Base-by-base conservation (phyloP, 371 early-diverging fungal genomes). In the Actinomortierella ambigua region DNA sequence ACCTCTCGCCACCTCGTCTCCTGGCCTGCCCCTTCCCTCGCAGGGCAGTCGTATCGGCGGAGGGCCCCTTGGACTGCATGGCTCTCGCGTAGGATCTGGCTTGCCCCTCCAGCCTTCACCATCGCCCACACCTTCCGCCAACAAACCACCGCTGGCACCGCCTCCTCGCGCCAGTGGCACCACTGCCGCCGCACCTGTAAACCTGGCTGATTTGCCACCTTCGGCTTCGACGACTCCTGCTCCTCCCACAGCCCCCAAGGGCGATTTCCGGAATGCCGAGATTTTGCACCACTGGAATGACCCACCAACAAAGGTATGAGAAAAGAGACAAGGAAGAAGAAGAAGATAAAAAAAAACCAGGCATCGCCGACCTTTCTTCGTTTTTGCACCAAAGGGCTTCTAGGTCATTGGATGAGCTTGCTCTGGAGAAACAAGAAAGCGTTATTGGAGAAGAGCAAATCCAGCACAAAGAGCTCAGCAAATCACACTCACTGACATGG, bases 221-320 rank as follows among this genome's bases (percentile, higher is more conserved):
- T 34, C 34, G 11, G 34, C 34, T 34, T 34, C 42, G 8, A 54
- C 52, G 1, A 60, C 47, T 3, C 39, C 56, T 14, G 57, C 75
- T 1, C 64, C 75, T 6, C 20, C 57, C 4, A 67, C 75, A 6
- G 66, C 63, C 22, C 66, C 60, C 24, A 67, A 63, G 40, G 75
- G 71, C 29, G 82, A 82, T 48, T 82, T 82, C 52, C 57, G 81
- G 47, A 79, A 77, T 9, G 80, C 81, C 11, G 65, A 55, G 23
- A 82, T 82, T 50, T 65, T 77, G 17, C 71, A 79, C 29, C 82
- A 82, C 57, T 82, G 82, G 81, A 82, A 82, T 61, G 82, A 82
- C 26, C 81, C 81, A 3, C 81, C 82, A 22, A 80, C 68, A 34
- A 70, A 77, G 75, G 82, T 79, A 79, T 20, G 4, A 15, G 20